Evolutionary conservation across 495 filamentous ascomycete species (phyloP).

Genomic region (Neurospora intermedia): DNA sequence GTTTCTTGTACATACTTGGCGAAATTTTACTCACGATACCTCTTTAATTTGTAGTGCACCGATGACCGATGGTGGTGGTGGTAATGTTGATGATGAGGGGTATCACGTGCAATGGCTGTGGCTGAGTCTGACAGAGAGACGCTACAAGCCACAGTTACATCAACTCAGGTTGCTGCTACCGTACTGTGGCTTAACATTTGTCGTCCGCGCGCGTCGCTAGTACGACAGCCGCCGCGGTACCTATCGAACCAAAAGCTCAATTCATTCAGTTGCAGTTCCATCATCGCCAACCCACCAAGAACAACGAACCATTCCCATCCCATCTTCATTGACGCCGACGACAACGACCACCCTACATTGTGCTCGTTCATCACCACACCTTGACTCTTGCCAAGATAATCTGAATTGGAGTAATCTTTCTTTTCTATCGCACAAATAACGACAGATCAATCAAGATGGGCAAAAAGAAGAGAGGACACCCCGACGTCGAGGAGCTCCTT

Average conservation of each 20-base stretch:
- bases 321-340: background rate
- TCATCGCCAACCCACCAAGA: background rate
- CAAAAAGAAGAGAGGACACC: slow-evolving; percentile 77
- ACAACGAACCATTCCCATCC: background rate
- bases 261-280: background rate
- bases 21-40: background rate
- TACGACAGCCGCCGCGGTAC: background rate
- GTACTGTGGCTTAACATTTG: background rate
- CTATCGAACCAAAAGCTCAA: background rate
- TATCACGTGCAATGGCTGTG: background rate
- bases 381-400: background rate
- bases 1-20: background rate
- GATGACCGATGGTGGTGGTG: background rate
- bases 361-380: background rate
- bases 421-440: background rate
- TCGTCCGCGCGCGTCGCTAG: background rate
- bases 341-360: background rate
- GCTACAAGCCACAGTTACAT: background rate
- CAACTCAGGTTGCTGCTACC: background rate
- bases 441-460: slow-evolving; percentile 43
- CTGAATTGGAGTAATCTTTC: background rate
- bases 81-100: background rate
- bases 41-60: background rate
- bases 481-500: slow-evolving; percentile 78
- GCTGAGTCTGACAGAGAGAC: background rate